Percentiles rank a stretch among this genome's conserved stretches.
Conservation (phyloP, 2,329 filamentous ascomycete species). For the Beauveria sp. region DNA sequence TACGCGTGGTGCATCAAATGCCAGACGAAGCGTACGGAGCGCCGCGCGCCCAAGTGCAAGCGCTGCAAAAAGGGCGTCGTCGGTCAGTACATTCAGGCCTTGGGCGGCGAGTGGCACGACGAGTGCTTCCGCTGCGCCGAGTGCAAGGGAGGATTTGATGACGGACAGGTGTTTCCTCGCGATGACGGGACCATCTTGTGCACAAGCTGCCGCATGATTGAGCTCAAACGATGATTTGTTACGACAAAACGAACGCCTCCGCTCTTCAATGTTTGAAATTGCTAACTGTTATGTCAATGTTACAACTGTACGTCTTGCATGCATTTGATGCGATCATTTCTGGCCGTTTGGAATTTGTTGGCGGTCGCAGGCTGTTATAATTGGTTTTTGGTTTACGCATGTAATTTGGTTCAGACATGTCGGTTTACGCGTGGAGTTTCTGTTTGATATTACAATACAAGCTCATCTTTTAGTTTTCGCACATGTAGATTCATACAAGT, state of each 20-base stretch:
- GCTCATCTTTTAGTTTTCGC: background rate
- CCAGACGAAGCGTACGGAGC: slow-evolving; percentile 84
- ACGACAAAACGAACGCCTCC: background rate
- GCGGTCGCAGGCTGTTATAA: background rate
- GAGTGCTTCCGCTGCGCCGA: slow-evolving; percentile 77
- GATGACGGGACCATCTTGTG: slow-evolving; percentile 49
- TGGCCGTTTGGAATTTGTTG: background rate
- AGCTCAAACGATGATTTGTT: slow-evolving; percentile 44
- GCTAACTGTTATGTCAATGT: background rate
- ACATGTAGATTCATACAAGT: background rate
- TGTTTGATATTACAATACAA: slow-evolving; percentile 1
- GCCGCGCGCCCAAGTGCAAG: slow-evolving; percentile 79
- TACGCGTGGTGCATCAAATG: slow-evolving; percentile 96
- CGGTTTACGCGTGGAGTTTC: background rate
- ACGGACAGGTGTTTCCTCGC: slow-evolving; percentile 58
- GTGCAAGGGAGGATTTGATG: slow-evolving; percentile 53
- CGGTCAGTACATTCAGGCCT: slow-evolving; percentile 80
- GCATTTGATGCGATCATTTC: background rate
- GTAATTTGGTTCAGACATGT: background rate
- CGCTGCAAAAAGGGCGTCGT: slow-evolving; percentile 79
- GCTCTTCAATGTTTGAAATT: background rate
- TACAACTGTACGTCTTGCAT: background rate
- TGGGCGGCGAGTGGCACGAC: slow-evolving; percentile 91
- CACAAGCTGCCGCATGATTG: slow-evolving; percentile 51
- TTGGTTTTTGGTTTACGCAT: background rate